Evolutionary conservation across 1,284 basidiomycete genomes (phyloP).

Genomic region (Boletus smithii): DNA sequence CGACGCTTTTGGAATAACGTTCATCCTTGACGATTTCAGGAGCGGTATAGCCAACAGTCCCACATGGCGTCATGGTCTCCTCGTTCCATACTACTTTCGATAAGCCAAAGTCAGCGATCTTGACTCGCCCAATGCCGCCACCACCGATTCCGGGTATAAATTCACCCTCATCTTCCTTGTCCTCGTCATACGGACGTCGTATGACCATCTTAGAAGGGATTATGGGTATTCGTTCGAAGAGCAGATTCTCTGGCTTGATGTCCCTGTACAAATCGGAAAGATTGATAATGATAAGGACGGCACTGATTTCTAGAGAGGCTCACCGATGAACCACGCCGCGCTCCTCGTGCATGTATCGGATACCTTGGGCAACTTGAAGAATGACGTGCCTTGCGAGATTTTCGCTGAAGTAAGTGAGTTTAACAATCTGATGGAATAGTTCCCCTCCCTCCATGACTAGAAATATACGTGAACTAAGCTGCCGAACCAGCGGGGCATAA

Average conservation of each 20-base stretch:
- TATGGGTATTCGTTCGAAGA: slow-evolving; percentile 94
- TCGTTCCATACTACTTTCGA: slow-evolving; percentile 99
- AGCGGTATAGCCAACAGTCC: slow-evolving; percentile 98
- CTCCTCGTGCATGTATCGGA: slow-evolving; percentile 96
- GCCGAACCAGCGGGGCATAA: not conserved
- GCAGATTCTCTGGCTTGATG: slow-evolving; percentile 97
- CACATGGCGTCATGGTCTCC: slow-evolving; percentile 98
- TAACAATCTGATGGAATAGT: slow-evolving; percentile 99
- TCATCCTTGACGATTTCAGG: slow-evolving; percentile 99
- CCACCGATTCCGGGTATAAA: slow-evolving; percentile 90
- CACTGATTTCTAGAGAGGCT: not conserved
- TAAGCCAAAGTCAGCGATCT: slow-evolving; percentile 98
- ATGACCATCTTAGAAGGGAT: slow-evolving; percentile 79
- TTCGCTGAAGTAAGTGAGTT: slow-evolving; percentile 98
- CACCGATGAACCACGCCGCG: slow-evolving; percentile 92
- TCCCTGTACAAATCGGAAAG: slow-evolving; percentile 42
- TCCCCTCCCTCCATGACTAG: slow-evolving; percentile 96
- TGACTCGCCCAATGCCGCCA: slow-evolving; percentile 96
- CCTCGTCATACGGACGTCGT: slow-evolving; percentile 92
- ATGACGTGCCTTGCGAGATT: slow-evolving; percentile 94
- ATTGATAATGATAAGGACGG: not conserved
- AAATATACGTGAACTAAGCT: slow-evolving; percentile 13
- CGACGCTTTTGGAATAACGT: slow-evolving; percentile 96
- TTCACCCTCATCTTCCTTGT: slow-evolving; percentile 98
- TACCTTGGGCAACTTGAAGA: slow-evolving; percentile 93